A percentile compares a stretch with the other conserved stretches of the same genome.
Evolutionary conservation across 805 yeast species (phyloP).

Genomic region (Dipodascus albidus): DNA sequence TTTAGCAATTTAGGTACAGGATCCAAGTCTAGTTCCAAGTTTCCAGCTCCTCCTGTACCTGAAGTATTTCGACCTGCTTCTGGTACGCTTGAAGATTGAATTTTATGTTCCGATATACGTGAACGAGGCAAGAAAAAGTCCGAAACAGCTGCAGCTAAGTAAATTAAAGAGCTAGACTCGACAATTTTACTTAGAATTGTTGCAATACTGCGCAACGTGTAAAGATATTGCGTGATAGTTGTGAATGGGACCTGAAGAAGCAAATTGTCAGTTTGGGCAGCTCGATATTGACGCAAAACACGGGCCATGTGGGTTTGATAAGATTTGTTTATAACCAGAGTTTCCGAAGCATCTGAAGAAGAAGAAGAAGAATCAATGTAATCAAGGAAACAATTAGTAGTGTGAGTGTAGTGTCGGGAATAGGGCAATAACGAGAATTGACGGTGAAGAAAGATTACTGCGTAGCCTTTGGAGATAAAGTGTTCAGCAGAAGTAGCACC

Average conservation of each 20-base stretch:
- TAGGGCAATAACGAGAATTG: conserved; percentile 88
- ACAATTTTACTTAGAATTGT: conserved; percentile 42
- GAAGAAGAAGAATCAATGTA: conserved; percentile 44
- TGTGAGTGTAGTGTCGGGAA: conserved; percentile 76
- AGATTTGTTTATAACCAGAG: conserved; percentile 48
- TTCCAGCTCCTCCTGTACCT: too few relatives aligned
- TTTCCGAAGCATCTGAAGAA: conserved; percentile 29
- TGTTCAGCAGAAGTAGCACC: conserved; percentile 95
- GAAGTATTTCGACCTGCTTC: conserved; percentile 48
- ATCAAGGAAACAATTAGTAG: conserved; percentile 77
- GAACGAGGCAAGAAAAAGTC: conserved; percentile 89
- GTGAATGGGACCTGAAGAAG: conserved; percentile 76
- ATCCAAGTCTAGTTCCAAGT: conserved; percentile 72
- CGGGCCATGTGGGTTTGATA: conserved; percentile 52
- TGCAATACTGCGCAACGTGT: conserved; percentile 64
- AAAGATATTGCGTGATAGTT: conserved; percentile 87
- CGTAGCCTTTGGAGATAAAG: conserved; percentile 73
- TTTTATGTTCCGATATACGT: conserved; percentile 84
- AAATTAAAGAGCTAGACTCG: conserved; percentile 57
- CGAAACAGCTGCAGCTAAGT: conserved; percentile 94
- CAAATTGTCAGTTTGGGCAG: conserved; percentile 38
- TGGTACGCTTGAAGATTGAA: conserved; percentile 67
- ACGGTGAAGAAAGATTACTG: conserved; percentile 85
- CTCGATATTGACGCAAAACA: conserved; percentile 39
- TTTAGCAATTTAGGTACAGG: conserved; percentile 93